phyloP scores from a whole-genome alignment of 495 filamentous ascomycete genomes.

The Penicillium maclennaniae region DNA sequence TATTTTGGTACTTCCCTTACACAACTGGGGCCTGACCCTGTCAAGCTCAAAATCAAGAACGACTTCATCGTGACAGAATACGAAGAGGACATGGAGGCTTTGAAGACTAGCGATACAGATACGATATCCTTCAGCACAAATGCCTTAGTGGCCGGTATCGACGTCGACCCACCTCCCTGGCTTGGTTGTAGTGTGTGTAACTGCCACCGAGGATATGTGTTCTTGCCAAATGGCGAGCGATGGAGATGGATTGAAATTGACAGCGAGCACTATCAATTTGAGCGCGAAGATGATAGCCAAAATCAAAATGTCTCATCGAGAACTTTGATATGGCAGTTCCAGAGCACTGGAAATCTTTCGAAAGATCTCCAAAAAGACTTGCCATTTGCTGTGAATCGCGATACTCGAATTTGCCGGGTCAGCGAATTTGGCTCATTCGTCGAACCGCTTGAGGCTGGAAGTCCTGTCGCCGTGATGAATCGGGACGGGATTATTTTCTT shows the following conservation, averaged over 20 bases:
- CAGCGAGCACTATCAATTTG: background rate
- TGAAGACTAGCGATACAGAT: background rate
- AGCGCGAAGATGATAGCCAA: background rate
- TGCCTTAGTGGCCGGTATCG: background rate
- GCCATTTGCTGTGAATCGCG: background rate
- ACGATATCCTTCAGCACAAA: background rate
- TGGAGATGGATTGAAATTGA: constrained; percentile 2
- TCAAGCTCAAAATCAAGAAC: background rate
- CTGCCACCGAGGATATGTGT: background rate
- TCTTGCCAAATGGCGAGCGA: constrained; percentile 5
- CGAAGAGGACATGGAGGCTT: background rate
- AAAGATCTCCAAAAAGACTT: background rate
- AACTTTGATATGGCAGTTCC: constrained; percentile 1
- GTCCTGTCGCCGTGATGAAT: constrained; percentile 1
- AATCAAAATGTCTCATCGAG: too few species aligned
- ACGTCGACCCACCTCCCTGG: background rate
- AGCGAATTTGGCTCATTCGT: background rate
- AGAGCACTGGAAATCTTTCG: background rate
- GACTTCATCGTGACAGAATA: background rate
- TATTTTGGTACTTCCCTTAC: background rate
- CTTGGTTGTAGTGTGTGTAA: background rate
- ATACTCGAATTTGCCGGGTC: constrained; percentile 1
- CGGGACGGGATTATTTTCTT: constrained; percentile 1
- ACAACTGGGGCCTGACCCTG: background rate
- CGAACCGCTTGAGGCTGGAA: background rate